These are phyloP conservation scores for Lizonia empirigonia DNA, from an alignment of 2,329 filamentous ascomycete genomes.

Conservation along the genomic window DNA sequence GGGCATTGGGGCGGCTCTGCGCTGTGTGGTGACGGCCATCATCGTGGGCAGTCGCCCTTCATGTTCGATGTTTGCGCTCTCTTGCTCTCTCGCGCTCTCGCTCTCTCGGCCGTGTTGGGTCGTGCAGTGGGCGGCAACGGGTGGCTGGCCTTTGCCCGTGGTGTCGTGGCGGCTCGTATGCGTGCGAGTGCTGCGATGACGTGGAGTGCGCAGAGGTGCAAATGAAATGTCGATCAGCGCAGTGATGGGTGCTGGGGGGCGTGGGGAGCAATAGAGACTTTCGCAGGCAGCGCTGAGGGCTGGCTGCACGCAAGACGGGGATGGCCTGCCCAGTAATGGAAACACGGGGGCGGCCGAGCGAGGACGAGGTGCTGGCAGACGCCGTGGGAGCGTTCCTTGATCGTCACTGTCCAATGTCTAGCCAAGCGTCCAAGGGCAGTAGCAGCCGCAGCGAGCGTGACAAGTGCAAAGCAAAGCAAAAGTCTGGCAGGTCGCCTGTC, in stretches of 20 bases:
- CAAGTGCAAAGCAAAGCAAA: conserved; percentile 6
- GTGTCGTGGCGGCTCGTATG: conserved; percentile 3
- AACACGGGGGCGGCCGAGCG: conserved; percentile 16
- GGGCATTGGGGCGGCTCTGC: conserved; percentile 10
- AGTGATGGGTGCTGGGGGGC: conserved; percentile 6
- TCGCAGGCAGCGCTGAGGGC: conserved; percentile 5
- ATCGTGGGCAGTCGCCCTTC: conserved; percentile 32
- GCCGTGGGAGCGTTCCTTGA: conserved; percentile 5
- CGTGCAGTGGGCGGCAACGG: conserved; percentile 6
- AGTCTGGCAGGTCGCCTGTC: neutral
- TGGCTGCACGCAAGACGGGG: conserved; percentile 11
- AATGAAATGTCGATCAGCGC: neutral
- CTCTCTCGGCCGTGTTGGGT: conserved; percentile 8
- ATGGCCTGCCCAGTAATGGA: conserved; percentile 12
- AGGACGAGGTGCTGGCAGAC: conserved; percentile 13
- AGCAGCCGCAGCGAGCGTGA: conserved; percentile 16
- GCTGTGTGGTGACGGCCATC: conserved; percentile 34
- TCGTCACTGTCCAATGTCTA: neutral
- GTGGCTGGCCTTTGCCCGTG: conserved; percentile 3
- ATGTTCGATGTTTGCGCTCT: conserved; percentile 29
- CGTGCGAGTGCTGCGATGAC: conserved; percentile 4
- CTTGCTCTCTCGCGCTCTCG: too few relatives aligned
- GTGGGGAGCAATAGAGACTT: conserved; percentile 3
- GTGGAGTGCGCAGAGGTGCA: neutral
- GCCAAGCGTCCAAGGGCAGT: neutral